Evolutionary conservation across 176 grass and related monocot genomes (phyloP).

Genomic region (Rhipidocladum racemiflorum): DNA sequence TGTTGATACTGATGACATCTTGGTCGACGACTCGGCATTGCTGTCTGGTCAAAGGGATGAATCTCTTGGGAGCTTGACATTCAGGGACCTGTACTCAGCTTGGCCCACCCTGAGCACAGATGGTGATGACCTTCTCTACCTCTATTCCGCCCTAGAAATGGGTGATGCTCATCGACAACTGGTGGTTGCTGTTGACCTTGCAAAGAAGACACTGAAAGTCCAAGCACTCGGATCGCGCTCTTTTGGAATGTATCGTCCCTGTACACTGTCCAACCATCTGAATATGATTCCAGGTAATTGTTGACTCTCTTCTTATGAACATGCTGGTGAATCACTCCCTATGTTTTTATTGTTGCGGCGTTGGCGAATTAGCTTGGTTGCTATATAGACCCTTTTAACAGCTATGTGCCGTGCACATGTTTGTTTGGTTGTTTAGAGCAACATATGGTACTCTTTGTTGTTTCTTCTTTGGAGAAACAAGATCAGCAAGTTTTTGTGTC

Average conservation of each 20-base stretch:
- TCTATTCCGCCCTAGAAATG: no score
- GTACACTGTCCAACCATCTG: background rate
- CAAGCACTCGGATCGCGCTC: no score
- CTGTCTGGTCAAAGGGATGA: background rate
- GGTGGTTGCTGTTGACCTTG: background rate
- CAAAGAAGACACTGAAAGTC: background rate
- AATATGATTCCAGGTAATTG: background rate
- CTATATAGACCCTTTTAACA: background rate
- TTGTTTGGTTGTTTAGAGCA: no score
- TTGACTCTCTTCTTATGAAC: no score
- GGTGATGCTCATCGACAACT: no score
- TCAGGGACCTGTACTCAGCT: background rate
- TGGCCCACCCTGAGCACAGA: background rate
- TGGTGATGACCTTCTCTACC: background rate
- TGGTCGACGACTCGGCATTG: background rate
- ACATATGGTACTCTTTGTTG: background rate
- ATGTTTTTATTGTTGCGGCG: no score
- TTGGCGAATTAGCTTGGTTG: no score
- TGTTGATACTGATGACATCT: conserved; percentile 2
- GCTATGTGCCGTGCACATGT: no score
- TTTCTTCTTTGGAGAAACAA: background rate
- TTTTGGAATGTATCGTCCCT: no score
- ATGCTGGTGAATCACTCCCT: no score
- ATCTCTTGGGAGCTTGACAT: background rate
- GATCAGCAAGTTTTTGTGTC: no score